Evolutionary conservation across 202 grass and related monocot species (phyloP).

Genomic region (Schoenoplectus tabernaemontani): DNA sequence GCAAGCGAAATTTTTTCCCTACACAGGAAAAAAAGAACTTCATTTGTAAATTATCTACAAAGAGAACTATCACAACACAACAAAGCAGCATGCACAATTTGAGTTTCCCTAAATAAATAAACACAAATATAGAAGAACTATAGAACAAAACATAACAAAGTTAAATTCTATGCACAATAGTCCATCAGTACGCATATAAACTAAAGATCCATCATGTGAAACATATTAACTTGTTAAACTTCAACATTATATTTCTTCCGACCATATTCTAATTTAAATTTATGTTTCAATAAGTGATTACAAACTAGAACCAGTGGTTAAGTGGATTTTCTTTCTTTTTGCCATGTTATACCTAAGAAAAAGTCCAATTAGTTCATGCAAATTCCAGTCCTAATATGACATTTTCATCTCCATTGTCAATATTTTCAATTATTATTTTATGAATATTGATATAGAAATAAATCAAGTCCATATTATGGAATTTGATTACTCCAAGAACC

Average conservation of each 20-base stretch:
- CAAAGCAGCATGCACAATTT: too few species aligned
- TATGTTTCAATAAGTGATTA: neutral
- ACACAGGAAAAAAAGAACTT: neutral
- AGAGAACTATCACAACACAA: neutral
- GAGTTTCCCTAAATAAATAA: neutral
- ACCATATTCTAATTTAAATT: neutral
- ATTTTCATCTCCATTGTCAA: neutral
- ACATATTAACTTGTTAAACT: neutral
- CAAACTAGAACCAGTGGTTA: neutral
- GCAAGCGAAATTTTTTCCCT: neutral
- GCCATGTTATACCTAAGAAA: slow-evolving; percentile 4
- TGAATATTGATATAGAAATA: neutral
- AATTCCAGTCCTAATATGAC: neutral
- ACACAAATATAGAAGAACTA: neutral
- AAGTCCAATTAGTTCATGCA: slow-evolving; percentile 3
- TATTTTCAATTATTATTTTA: neutral
- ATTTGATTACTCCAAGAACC: neutral
- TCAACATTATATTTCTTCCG: neutral
- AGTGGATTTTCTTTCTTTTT: slow-evolving; percentile 13
- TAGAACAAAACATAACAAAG: neutral
- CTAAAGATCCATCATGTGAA: neutral
- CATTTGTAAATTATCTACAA: neutral
- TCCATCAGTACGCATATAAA: neutral
- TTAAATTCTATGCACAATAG: neutral
- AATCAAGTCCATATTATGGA: neutral